Evolutionary conservation across 1,284 basidiomycete genomes (phyloP).

Genomic region (Melampsora americana): DNA sequence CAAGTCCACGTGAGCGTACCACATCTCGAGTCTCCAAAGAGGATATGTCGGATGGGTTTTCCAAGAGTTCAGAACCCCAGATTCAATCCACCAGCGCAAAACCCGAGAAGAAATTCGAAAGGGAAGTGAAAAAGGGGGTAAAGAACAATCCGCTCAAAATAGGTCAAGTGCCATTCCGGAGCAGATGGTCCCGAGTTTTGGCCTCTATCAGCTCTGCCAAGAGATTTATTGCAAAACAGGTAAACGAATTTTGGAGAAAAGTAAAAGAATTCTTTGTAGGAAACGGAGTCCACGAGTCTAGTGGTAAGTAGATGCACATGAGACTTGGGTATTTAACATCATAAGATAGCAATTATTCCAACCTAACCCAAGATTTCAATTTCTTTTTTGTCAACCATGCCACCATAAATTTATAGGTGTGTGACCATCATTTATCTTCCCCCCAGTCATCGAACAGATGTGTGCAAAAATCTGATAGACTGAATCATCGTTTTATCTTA

Average conservation of each 20-base stretch:
- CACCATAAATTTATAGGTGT: not conserved
- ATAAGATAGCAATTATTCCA: not conserved
- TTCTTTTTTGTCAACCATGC: not conserved
- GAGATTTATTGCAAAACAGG: not conserved
- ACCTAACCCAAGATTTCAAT: not conserved
- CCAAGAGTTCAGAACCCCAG: no score
- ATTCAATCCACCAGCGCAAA: no score
- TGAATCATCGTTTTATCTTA: not conserved
- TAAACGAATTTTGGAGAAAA: slow-evolving; percentile 1
- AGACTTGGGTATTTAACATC: not conserved
- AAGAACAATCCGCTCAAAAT: no score
- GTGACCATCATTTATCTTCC: not conserved
- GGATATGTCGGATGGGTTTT: no score
- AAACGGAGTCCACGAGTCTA: slow-evolving; percentile 5
- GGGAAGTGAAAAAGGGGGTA: no score
- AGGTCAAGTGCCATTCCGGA: no score
- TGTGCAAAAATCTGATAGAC: not conserved
- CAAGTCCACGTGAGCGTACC: no score
- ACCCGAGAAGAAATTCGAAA: no score
- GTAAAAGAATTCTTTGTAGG: not conserved
- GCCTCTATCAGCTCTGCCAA: no score
- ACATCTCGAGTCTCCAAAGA: no score
- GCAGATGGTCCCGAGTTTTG: no score
- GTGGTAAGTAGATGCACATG: not conserved
- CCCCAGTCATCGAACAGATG: not conserved